A percentile compares a stretch with the other conserved stretches of the same genome.
phyloP scores from a whole-genome alignment of 352 stramenopile genomes.

The Globisporangium lucens region DNA sequence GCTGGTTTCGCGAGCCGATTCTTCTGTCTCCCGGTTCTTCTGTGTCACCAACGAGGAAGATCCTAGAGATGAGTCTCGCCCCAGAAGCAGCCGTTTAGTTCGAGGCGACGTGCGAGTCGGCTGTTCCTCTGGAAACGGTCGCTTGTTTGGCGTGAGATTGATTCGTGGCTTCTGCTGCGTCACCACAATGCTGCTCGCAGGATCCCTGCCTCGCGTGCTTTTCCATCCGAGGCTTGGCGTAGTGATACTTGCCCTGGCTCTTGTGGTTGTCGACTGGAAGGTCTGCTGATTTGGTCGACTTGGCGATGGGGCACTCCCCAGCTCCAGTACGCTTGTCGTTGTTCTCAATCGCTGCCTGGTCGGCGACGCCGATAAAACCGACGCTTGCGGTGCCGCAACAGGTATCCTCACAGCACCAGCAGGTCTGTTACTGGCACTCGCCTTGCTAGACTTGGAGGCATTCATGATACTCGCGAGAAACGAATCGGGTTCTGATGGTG shows the following conservation, averaged over 20 bases:
- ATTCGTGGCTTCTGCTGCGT: constrained; percentile 5
- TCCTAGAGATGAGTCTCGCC: neutral
- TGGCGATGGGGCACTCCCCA: constrained; percentile 10
- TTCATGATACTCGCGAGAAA: constrained; percentile 7
- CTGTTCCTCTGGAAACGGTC: neutral
- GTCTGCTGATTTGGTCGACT: neutral
- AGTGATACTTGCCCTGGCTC: neutral
- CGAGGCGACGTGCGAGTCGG: constrained; percentile 13
- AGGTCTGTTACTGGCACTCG: neutral
- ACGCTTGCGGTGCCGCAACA: neutral
- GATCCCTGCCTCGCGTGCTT: neutral
- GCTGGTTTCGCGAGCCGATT: neutral
- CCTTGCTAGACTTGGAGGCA: neutral
- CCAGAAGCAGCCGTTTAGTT: neutral
- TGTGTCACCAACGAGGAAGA: neutral
- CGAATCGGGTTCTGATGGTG: neutral
- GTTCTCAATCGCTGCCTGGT: constrained; percentile 5
- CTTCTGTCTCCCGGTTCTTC: neutral
- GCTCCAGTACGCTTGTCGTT: constrained; percentile 8
- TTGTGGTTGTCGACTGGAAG: neutral
- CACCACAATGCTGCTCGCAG: neutral
- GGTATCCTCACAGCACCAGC: neutral
- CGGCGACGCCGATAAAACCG: neutral
- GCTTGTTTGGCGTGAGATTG: constrained; percentile 1
- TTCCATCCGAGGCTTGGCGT: constrained; percentile 9